Percentiles rank a stretch among this genome's conserved stretches.
phyloP scores from a whole-genome alignment of 2,329 filamentous ascomycete species.

The Neofusicoccum kwambonambiense region DNA sequence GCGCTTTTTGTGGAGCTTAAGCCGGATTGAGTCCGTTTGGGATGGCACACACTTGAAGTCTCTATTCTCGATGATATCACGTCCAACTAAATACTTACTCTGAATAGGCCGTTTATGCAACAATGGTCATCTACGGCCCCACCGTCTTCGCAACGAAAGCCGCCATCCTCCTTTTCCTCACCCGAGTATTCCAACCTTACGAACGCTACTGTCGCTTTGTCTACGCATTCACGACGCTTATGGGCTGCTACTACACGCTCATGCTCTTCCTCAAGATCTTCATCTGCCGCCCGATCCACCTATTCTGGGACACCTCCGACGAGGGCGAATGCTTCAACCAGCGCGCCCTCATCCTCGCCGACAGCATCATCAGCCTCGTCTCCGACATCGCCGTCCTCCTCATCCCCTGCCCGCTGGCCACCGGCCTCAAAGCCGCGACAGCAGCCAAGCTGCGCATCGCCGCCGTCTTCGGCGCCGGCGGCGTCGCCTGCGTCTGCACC shows the following conservation, averaged over 20 bases:
- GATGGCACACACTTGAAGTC: too few relatives aligned
- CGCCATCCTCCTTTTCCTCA: constrained; percentile 39
- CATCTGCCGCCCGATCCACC: constrained; percentile 38
- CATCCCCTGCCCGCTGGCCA: constrained; percentile 38
- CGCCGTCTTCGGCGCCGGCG: constrained; percentile 38
- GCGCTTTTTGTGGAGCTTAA: too few relatives aligned
- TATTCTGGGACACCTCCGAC: constrained; percentile 33
- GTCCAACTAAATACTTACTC: background rate
- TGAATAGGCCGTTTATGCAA: constrained; percentile 34
- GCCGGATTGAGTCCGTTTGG: too few relatives aligned
- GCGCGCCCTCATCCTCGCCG: constrained; percentile 36
- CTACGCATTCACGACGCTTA: constrained; percentile 34
- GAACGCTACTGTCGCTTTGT: constrained; percentile 35
- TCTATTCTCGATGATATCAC: too few relatives aligned
- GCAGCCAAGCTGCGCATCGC: constrained; percentile 39
- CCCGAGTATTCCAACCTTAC: constrained; percentile 39
- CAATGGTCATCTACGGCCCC: constrained; percentile 42
- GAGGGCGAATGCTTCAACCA: constrained; percentile 37
- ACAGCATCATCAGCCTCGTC: constrained; percentile 40
- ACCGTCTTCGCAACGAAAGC: constrained; percentile 41
- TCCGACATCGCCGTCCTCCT: constrained; percentile 39
- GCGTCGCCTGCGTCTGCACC: constrained; percentile 39
- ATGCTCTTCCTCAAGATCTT: constrained; percentile 39
- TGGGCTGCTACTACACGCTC: constrained; percentile 37
- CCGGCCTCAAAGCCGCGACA: constrained; percentile 39